phyloP scores from a whole-genome alignment of 2,329 filamentous ascomycete genomes.

The Blastomyces gilchristii region DNA sequence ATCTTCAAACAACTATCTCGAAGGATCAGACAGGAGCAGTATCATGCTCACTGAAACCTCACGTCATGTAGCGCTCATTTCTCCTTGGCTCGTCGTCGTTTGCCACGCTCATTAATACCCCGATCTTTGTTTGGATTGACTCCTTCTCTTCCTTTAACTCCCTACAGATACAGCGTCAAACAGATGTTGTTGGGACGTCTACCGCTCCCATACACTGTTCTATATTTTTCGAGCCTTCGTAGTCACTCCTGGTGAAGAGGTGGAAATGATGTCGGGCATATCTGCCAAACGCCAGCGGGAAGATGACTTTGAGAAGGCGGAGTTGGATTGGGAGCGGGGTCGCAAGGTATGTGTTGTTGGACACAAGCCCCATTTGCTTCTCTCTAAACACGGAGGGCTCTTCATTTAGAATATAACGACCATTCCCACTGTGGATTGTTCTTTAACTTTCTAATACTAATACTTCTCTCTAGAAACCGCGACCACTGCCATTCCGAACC shows the following conservation, averaged over 20 bases:
- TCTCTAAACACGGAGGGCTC: neutral
- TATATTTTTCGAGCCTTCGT: neutral
- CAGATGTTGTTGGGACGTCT: neutral
- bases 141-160: neutral
- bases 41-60: conserved; percentile 10
- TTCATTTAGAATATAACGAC: neutral
- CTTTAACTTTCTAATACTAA: conserved; percentile 11
- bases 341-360: conserved; percentile 20
- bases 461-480: conserved; percentile 22
- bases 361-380: neutral
- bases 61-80: neutral
- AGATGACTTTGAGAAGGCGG: conserved; percentile 35
- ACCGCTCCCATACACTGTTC: neutral
- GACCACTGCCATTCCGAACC: conserved; percentile 24
- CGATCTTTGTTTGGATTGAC: neutral
- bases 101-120: neutral
- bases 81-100: neutral
- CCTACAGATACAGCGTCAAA: neutral
- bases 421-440: neutral
- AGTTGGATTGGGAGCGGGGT: conserved; percentile 12
- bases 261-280: conserved; percentile 18
- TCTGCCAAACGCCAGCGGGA: conserved; percentile 23
- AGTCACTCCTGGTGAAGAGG: neutral
- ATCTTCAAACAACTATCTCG: conserved; percentile 7
- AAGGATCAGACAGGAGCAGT: conserved; percentile 5